Base-by-base conservation (phyloP, 164 flowering plant species). In the Litsea cubeba region DNA sequence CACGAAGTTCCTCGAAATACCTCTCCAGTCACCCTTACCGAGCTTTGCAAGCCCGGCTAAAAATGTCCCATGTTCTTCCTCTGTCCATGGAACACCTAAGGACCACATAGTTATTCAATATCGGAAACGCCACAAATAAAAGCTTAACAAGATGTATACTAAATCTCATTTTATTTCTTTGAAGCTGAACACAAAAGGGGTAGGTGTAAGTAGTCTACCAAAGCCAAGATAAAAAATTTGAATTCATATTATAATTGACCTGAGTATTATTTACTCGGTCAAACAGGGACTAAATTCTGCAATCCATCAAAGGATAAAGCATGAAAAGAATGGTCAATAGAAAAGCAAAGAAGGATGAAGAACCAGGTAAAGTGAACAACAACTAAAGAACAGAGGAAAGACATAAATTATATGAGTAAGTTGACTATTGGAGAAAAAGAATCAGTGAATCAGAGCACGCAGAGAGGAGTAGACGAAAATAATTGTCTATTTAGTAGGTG, bases 11-110 rank as follows among this genome's bases (percentile, higher is more conserved):
- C 85, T 89, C 20, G 98, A 88, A 72, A 93, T 91, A 7, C 97
- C 98, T 70, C 94, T 91, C 98, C 98, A 93, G 57, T 93, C 96
- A 62, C 98, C 98, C 74, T 86, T 93, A 22, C 98, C 98, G 3
- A 91, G 86, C 76, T 81, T 90, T 79, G 89, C 90, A 1, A 93
- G 87, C 71, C 98, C 98, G 0, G 81, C 69, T 26, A 93, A 80
- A 71, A 93, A 93, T 65, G 75, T 80, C 62, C 83, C 71, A 79
- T 93, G 98, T 79, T 93, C 98, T 73, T 86, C 91, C 77, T 85
- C 97, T 67, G 95, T 90, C 98, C 98, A 93, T 26, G 95, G 87
- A 65, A 87, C 88, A 74, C 97, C 98, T 93, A 73, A 63, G 3
- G 14, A 46, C 57, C 11, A 20, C 25, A 63, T 63, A 35, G 20